Percentiles rank a stretch among this genome's conserved stretches.
phyloP scores from a whole-genome alignment of 208 protist species.

The Crithidia expoeki region DNA sequence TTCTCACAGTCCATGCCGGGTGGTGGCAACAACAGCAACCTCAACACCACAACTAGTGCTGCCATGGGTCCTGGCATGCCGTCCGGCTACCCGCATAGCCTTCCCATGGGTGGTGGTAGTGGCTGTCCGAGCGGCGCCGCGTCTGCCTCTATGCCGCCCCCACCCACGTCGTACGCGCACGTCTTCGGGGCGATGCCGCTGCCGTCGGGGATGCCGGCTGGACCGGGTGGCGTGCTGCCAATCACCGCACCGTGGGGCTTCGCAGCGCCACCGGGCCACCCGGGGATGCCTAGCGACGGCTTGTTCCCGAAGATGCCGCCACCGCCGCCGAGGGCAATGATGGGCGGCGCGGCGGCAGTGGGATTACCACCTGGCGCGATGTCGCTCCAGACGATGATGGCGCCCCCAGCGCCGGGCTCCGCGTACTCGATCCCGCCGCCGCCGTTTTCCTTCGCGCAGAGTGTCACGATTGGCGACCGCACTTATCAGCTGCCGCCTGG shows the following conservation, averaged over 20 bases:
- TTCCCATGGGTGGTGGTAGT: slow-evolving; percentile 6
- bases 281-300: not conserved
- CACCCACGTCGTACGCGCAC: slow-evolving; percentile 11
- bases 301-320: slow-evolving; percentile 14
- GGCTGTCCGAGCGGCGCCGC: not conserved
- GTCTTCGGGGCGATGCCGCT: slow-evolving; percentile 26
- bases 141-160: slow-evolving; percentile 5
- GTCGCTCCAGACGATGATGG: slow-evolving; percentile 4
- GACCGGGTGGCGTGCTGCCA: slow-evolving; percentile 11
- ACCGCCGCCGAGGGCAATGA: slow-evolving; percentile 18
- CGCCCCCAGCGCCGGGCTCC: not conserved
- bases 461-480: slow-evolving; percentile 56
- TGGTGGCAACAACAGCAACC: not conserved
- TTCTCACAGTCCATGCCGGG: slow-evolving; percentile 2
- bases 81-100: not conserved
- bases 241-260: slow-evolving; percentile 26
- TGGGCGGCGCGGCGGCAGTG: slow-evolving; percentile 20
- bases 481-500: slow-evolving; percentile 59
- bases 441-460: slow-evolving; percentile 46
- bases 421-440: slow-evolving; percentile 22
- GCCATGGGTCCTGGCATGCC: not conserved
- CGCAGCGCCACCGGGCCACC: not conserved
- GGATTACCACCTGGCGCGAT: slow-evolving; percentile 12
- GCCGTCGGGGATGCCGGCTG: slow-evolving; percentile 6
- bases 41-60: not conserved